Base-by-base conservation (phyloP, 495 filamentous ascomycete genomes). In the Coniosporium apollinis region DNA sequence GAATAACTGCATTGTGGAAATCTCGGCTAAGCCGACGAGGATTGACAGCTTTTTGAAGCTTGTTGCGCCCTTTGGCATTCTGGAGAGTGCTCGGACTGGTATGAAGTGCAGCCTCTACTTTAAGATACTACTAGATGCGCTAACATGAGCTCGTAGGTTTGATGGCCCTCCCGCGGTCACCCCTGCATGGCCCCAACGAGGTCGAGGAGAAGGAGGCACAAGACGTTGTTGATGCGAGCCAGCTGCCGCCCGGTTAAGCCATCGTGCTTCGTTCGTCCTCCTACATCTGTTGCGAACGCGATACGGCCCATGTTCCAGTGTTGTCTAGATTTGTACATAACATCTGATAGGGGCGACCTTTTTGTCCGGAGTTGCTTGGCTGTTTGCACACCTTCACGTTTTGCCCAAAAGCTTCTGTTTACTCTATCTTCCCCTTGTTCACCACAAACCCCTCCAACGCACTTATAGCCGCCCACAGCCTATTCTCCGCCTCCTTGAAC, bases 1-100 rank as follows among this genome's bases (percentile, higher is more conserved):
- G 43, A 94, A 82, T 54, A 94, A 87, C 62, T 94, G 87, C 61
- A 94, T 96, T 60, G 84, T 97, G 43, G 89, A 97, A 56, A 56
- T 97, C 18, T 87, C 83, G 39, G 89, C 89, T 39, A 97, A 97
- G 60, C 87, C 85, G 9, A 66, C 66, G 37, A 74, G 89, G 59
- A 92, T 97, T 52, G 87, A 96, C 56, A 89, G 84, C 18, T 97
- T 94, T 64, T 75, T 97, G 64, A 96, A 94, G 64, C 70, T 97
- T 38, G 74, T 97, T 48, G 67, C 72, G 32, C 86, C 86, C n/a
- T 97, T 96, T 56, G 89, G 89, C 49, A 85, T 97, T 43, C 70
- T 97, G 13, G 89, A 97, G 60, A 93, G 83, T 28, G 82, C 87
- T 22, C 69, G 89, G 33, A 94, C 89, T 13, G 78, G 52, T 59